These are phyloP conservation scores for Xanthoconium purpureum DNA, from an alignment of 768 basidiomycete genomes.

Conservation along the genomic window DNA sequence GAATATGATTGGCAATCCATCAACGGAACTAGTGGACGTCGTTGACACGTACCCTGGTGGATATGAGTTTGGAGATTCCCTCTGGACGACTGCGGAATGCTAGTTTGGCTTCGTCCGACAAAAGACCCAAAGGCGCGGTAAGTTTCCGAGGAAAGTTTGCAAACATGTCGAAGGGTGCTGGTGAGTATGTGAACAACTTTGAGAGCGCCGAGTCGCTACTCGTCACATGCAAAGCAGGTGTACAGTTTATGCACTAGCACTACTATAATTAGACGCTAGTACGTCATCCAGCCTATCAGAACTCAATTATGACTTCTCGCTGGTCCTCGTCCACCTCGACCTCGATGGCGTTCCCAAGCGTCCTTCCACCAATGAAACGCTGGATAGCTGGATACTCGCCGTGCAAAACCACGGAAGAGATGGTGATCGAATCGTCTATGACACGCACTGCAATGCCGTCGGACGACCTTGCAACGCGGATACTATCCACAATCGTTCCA, in stretches of 20 bases:
- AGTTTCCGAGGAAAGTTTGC: constrained; percentile 69
- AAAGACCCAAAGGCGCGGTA: constrained; percentile 69
- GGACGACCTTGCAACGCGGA: constrained; percentile 12
- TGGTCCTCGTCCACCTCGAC: constrained; percentile 1
- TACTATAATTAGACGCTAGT: not conserved
- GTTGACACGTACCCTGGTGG: constrained; percentile 57
- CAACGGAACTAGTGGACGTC: not conserved
- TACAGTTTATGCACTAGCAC: no score
- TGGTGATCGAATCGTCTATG: constrained; percentile 3
- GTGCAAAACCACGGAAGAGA: constrained; percentile 13
- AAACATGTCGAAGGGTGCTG: constrained; percentile 45
- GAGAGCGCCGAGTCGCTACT: not conserved
- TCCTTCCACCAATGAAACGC: constrained; percentile 7
- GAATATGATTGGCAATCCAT: constrained; percentile 1
- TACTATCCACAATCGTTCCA: constrained; percentile 4
- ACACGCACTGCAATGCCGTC: constrained; percentile 5
- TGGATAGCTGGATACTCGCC: constrained; percentile 12
- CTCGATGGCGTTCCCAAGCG: not conserved
- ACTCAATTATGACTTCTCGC: constrained; percentile 7
- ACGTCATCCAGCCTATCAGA: not conserved
- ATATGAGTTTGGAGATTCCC: constrained; percentile 74
- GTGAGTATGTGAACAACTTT: not conserved
- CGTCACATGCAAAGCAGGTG: no score
- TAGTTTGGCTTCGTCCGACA: constrained; percentile 87
- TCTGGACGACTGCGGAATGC: constrained; percentile 80